Evolutionary conservation across 495 filamentous ascomycete genomes (phyloP), one percentile per base, ranked within the genome.

Genomic region (Diplogelasinospora grovesii): DNA sequence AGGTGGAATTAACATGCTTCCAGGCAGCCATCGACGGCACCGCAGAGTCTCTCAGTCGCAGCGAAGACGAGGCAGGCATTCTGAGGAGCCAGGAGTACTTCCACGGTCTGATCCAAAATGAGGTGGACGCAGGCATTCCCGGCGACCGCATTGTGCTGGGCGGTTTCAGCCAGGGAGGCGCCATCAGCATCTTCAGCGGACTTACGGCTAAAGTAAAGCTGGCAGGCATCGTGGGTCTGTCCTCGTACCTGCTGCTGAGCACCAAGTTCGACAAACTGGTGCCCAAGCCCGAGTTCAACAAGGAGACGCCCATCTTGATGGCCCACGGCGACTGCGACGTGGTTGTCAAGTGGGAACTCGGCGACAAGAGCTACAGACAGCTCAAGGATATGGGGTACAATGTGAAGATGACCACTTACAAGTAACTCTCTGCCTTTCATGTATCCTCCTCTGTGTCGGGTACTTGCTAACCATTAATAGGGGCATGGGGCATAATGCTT

Each of bases 191-290:
- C 14, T 68, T 79, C 45, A 65, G 78, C 0, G 89, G 86, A 4
- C 52, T 95, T 29, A 95, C 86, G 1, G 73, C 64, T 43, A 73
- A 76, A 42, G 68, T 77, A 41, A 87, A 86, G 63, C 71, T 98
- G 8, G 92, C 80, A 8, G 90, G 90, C 45, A 83, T 98, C 37
- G 82, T 95, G 48, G 87, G 80, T 8, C 70, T 98, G 31, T 90
- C 85, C 8, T 81, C 76, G 45, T 98, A 94, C 54, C 63, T 96
- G 51, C 68, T 88, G 8, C 65, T 96, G 33, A 78, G 78, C 50
- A 67, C 75, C 36, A 89, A 86, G 51, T 66, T 94, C 50, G 66
- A 75, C 55, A 73, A 75, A 26, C 72, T 82, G 36, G 63, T 82
- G 19, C 73, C 85, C 0, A 68, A 71, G 41, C 75, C 79, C 15